These are phyloP conservation scores for Aspergillus oerlinghausenensis DNA, from an alignment of 2,329 filamentous ascomycete species.

Conservation along the genomic window DNA sequence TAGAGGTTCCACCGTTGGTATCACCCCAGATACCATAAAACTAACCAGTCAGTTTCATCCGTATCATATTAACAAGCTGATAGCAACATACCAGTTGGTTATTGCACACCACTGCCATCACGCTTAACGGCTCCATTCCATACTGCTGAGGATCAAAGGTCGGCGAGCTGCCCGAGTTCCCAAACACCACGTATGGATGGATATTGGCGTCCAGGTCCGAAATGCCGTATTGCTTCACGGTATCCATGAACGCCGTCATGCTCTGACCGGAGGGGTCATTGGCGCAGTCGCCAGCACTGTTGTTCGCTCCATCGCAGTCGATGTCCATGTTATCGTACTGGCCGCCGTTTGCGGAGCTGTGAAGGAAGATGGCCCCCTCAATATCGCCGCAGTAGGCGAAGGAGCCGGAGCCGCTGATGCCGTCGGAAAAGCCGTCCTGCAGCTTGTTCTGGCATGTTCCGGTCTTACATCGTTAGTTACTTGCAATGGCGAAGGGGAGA, in stretches of 20 bases:
- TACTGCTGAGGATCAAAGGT: constrained; percentile 40
- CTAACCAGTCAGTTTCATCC: constrained; percentile 21
- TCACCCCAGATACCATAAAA: constrained; percentile 60
- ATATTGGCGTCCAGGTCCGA: constrained; percentile 49
- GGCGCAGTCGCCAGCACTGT: constrained; percentile 44
- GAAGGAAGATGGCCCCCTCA: constrained; percentile 47
- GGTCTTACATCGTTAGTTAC: background rate
- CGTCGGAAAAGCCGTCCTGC: constrained; percentile 17
- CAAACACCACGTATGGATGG: constrained; percentile 53
- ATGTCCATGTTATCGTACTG: constrained; percentile 53
- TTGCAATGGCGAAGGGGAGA: background rate
- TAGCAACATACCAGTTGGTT: constrained; percentile 40
- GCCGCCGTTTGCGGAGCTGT: constrained; percentile 34
- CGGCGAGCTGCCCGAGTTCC: constrained; percentile 40
- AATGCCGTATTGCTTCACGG: constrained; percentile 37
- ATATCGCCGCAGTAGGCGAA: constrained; percentile 48
- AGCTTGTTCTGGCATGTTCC: constrained; percentile 18
- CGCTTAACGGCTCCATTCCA: constrained; percentile 48
- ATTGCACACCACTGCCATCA: constrained; percentile 54
- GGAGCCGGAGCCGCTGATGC: constrained; percentile 6
- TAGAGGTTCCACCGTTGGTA: constrained; percentile 53
- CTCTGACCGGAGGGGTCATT: constrained; percentile 37
- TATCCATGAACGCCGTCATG: constrained; percentile 46
- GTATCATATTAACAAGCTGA: background rate
- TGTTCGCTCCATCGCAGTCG: constrained; percentile 53